Percentiles rank a stretch among this genome's conserved stretches.
Evolutionary conservation across 2,329 filamentous ascomycete species (phyloP).

Genomic region (Metarhizium rileyi): DNA sequence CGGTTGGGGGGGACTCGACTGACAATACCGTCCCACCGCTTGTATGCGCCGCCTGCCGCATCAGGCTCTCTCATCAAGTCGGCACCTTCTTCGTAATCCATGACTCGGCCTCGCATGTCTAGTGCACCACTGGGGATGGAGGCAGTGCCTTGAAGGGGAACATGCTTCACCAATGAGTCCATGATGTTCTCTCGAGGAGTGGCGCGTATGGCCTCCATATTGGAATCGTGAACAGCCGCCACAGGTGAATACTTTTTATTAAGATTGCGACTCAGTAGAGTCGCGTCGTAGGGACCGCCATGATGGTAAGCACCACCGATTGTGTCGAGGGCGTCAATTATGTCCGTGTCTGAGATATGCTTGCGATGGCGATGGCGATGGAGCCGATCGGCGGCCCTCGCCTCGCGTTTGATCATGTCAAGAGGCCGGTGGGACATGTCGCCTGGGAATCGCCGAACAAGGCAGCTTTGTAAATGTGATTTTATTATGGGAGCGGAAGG

Average conservation of each 20-base stretch:
- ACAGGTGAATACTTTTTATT: slow-evolving; percentile 57
- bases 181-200: slow-evolving; percentile 70
- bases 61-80: slow-evolving; percentile 72
- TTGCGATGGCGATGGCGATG: slow-evolving; percentile 59
- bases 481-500: slow-evolving; percentile 7
- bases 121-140: slow-evolving; percentile 61
- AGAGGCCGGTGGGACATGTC: slow-evolving; percentile 58
- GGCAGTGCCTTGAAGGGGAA: slow-evolving; percentile 74
- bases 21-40: slow-evolving; percentile 65
- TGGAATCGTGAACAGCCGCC: slow-evolving; percentile 63
- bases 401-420: slow-evolving; percentile 54
- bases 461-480: slow-evolving; percentile 11
- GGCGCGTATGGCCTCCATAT: slow-evolving; percentile 67
- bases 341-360: slow-evolving; percentile 59
- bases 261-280: slow-evolving; percentile 62
- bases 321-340: slow-evolving; percentile 74
- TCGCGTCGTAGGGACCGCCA: slow-evolving; percentile 82
- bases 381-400: slow-evolving; percentile 55
- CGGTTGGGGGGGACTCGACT: slow-evolving; percentile 30
- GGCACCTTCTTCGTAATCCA: slow-evolving; percentile 76
- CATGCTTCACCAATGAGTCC: slow-evolving; percentile 62
- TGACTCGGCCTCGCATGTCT: slow-evolving; percentile 59
- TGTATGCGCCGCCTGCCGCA: slow-evolving; percentile 63
- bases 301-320: slow-evolving; percentile 68
- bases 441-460: slow-evolving; percentile 43